A percentile compares a stretch with the other conserved stretches of the same genome.
phyloP scores from a whole-genome alignment of 768 basidiomycete genomes.

The Boletellus ananas region DNA sequence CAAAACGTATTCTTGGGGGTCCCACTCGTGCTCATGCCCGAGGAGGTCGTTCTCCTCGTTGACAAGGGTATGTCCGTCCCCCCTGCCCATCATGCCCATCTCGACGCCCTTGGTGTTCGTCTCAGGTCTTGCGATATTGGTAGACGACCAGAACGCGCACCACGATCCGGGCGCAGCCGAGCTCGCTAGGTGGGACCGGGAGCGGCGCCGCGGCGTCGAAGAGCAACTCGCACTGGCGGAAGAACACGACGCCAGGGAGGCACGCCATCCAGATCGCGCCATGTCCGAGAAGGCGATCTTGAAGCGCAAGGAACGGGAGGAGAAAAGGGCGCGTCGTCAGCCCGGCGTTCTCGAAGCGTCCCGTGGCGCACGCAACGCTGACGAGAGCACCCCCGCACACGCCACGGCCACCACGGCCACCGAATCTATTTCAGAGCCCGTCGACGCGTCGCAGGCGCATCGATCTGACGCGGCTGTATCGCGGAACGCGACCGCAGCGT shows the following conservation, averaged over 20 bases:
- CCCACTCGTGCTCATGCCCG: conserved; percentile 84
- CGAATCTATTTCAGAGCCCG: background rate
- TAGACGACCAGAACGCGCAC: conserved; percentile 68
- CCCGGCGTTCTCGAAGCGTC: conserved; percentile 5
- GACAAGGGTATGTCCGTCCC: conserved; percentile 54
- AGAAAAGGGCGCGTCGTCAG: conserved; percentile 29
- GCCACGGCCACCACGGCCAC: background rate
- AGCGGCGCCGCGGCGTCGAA: conserved; percentile 43
- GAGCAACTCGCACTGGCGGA: conserved; percentile 49
- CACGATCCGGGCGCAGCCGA: conserved; percentile 43
- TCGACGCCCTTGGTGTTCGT: background rate
- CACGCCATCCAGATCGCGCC: conserved; percentile 34
- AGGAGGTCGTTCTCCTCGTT: conserved; percentile 87
- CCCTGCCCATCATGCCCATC: background rate
- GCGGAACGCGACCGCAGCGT: conserved; percentile 23
- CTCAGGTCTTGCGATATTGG: conserved; percentile 69
- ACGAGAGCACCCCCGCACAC: background rate
- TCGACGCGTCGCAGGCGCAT: background rate
- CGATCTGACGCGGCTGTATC: conserved; percentile 3
- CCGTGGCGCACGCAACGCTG: background rate
- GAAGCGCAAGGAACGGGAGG: conserved; percentile 72
- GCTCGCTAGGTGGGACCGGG: conserved; percentile 50
- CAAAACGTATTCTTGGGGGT: conserved; percentile 95
- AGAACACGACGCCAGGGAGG: conserved; percentile 47
- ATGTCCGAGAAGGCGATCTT: conserved; percentile 60